Conservation (phyloP, 2,329 filamentous ascomycete species). For the Alternaria longipes region DNA sequence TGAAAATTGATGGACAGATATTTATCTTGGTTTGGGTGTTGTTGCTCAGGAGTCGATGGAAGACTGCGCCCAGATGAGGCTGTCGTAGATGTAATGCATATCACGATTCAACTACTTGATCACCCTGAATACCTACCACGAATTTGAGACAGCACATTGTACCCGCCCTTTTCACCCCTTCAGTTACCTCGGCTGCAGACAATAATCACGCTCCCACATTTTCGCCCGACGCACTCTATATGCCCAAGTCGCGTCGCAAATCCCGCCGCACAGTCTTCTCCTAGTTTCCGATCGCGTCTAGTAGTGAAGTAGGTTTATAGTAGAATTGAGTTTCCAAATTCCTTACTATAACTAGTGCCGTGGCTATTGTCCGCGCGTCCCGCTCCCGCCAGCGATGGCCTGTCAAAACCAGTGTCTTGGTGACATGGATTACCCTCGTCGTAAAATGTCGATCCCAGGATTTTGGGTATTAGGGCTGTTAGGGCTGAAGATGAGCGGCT, state of each 20-base stretch:
- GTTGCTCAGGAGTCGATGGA: background rate
- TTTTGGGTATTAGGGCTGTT: background rate
- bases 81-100: background rate
- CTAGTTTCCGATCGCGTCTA: background rate
- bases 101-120: background rate
- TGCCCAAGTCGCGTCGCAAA: background rate
- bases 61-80: background rate
- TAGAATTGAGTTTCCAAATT: background rate
- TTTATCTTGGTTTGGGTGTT: background rate
- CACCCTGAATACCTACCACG: background rate
- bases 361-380: conserved; percentile 2
- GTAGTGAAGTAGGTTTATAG: background rate
- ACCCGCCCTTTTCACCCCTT: background rate
- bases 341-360: background rate
- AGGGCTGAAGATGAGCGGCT: conserved; percentile 1
- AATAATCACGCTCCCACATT: background rate
- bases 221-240: background rate
- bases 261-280: background rate
- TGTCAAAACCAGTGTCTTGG: conserved; percentile 1
- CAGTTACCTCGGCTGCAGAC: background rate
- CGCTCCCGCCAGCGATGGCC: conserved; percentile 3
- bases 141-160: background rate
- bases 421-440: background rate
- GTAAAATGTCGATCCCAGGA: background rate
- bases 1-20: background rate